Evolutionary conservation across 495 filamentous ascomycete genomes (phyloP).

Genomic region (Podospora pseudoanserina): DNA sequence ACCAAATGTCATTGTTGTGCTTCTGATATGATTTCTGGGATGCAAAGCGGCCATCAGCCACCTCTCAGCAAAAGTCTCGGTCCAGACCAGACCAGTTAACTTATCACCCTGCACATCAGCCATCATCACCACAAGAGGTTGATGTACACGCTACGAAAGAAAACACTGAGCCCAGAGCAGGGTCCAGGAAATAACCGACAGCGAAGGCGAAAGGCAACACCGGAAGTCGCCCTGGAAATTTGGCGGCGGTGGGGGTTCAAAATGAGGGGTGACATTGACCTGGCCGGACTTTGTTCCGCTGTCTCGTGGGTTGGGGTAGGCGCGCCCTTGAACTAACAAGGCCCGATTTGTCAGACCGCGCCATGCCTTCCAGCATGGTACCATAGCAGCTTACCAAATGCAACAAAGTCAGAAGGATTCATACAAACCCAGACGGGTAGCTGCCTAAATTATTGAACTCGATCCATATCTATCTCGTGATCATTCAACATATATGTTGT

Average conservation of each 20-base stretch:
- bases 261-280: background rate
- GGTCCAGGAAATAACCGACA: too few relatives aligned
- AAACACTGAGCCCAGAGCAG: too few relatives aligned
- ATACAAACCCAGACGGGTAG: background rate
- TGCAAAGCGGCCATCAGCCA: too few relatives aligned
- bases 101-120: too few relatives aligned
- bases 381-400: background rate
- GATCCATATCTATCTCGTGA: background rate
- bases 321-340: background rate
- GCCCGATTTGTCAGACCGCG: conserved; percentile 3
- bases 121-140: too few relatives aligned
- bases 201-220: too few relatives aligned
- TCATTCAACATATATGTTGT: background rate
- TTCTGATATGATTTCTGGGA: too few relatives aligned
- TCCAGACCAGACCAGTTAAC: too few relatives aligned
- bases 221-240: background rate
- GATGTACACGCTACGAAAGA: too few relatives aligned
- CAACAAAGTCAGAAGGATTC: background rate
- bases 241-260: background rate
- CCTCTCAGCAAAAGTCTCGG: too few relatives aligned
- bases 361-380: background rate
- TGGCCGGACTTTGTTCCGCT: background rate
- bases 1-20: too few relatives aligned
- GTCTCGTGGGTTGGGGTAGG: background rate
- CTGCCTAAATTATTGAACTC: background rate